Evolutionary conservation across 306 rosid species (phyloP).

Genomic region (Cucumis cinereus): DNA sequence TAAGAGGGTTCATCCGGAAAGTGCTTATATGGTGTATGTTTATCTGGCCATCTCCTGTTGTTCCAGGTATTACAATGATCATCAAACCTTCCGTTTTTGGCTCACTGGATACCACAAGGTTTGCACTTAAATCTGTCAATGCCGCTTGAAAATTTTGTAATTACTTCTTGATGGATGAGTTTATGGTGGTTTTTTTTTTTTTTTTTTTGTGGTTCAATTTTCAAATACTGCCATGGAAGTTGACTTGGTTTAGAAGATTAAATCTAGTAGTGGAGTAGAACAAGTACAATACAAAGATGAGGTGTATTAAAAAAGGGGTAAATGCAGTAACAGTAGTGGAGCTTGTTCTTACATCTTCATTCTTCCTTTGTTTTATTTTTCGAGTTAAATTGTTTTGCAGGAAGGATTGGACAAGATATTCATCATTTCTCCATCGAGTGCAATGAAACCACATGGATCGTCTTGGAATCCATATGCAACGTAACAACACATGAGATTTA

Average conservation of each 20-base stretch:
- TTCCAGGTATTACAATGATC: background rate
- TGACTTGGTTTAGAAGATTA: background rate
- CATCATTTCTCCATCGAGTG: no score
- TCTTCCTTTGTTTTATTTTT: no score
- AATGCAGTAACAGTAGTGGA: no score
- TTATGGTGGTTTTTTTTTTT: background rate
- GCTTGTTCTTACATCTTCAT: no score
- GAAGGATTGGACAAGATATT: no score
- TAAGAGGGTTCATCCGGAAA: background rate
- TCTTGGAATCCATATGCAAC: no score
- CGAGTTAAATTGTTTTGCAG: no score
- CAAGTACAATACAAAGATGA: background rate
- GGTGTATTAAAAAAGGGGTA: background rate
- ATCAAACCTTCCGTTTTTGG: background rate
- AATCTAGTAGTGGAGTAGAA: background rate
- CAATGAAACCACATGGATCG: no score
- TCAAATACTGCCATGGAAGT: background rate
- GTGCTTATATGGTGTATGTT: background rate
- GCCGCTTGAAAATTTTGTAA: background rate
- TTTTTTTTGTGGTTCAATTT: background rate
- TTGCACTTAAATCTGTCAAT: background rate
- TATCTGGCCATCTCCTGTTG: background rate
- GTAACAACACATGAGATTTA: no score
- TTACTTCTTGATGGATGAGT: background rate
- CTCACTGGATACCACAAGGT: background rate